Evolutionary conservation across 306 rosid species (phyloP).

Genomic region (Fagus sylvatica): DNA sequence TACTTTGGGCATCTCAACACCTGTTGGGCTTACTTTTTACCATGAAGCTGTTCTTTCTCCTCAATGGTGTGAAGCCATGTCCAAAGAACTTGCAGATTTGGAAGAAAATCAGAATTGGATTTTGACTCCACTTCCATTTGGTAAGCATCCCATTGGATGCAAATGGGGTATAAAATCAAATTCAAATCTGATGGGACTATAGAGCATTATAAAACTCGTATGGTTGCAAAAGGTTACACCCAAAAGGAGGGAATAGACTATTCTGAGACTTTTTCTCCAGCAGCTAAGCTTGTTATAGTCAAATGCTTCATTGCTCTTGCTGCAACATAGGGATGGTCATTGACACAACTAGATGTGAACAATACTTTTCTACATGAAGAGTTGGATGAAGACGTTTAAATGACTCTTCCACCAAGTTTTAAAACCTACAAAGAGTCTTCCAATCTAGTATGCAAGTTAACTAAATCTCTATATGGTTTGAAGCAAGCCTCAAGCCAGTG

Average conservation of each 20-base stretch:
- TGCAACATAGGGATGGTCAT: neutral
- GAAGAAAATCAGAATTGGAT: neutral
- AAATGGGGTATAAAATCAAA: neutral
- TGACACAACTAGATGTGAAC: too few relatives aligned
- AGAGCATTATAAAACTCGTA: neutral
- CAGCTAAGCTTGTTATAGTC: neutral
- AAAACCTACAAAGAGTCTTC: too few relatives aligned
- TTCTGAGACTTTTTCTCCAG: neutral
- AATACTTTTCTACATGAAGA: too few relatives aligned
- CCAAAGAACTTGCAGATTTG: neutral
- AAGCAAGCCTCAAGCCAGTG: neutral
- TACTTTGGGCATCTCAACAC: neutral
- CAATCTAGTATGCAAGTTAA: neutral
- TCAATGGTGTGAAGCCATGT: neutral
- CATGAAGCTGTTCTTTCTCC: neutral
- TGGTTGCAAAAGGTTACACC: neutral
- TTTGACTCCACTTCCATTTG: neutral
- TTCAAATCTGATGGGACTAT: neutral
- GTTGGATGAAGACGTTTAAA: too few relatives aligned
- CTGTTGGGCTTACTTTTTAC: neutral
- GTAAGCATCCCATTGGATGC: neutral
- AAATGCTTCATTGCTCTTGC: neutral
- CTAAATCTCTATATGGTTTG: neutral
- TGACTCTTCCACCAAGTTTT: too few relatives aligned
- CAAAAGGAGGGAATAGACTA: neutral